phyloP scores from a whole-genome alignment of 768 basidiomycete species.

The Suillus subaureus region DNA sequence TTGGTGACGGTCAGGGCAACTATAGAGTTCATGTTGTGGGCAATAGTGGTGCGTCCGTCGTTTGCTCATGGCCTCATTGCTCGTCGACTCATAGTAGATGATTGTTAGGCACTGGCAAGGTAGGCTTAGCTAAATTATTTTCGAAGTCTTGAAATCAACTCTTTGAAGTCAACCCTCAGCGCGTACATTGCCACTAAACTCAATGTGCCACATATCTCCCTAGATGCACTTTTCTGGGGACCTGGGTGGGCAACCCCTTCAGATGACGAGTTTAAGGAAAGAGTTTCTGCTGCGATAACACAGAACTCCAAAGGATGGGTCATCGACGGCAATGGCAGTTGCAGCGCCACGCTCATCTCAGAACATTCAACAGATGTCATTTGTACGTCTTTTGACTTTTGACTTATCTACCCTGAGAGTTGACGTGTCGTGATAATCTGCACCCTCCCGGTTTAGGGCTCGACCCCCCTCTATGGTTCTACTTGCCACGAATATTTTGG shows the following conservation, averaged over 20 bases:
- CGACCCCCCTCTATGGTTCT: conserved; percentile 62
- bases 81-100: background rate
- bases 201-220: conserved; percentile 44
- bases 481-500: conserved; percentile 58
- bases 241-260: conserved; percentile 48
- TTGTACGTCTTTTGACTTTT: conserved; percentile 39
- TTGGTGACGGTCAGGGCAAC: conserved; percentile 47
- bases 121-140: conserved; percentile 15
- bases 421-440: background rate
- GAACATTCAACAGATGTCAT: conserved; percentile 52
- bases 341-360: conserved; percentile 35
- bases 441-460: conserved; percentile 49
- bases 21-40: conserved; percentile 53
- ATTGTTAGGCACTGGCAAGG: conserved; percentile 42
- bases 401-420: background rate
- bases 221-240: conserved; percentile 52
- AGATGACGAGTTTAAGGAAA: conserved; percentile 25
- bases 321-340: conserved; percentile 50
- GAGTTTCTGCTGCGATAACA: conserved; percentile 24
- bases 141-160: background rate
- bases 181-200: conserved; percentile 45
- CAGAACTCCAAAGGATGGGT: conserved; percentile 49
- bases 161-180: conserved; percentile 49
- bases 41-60: conserved; percentile 47
- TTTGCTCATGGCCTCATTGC: conserved; percentile 2